Conservation (phyloP, 1,284 basidiomycete genomes). For the Ganoderma boninense region DNA sequence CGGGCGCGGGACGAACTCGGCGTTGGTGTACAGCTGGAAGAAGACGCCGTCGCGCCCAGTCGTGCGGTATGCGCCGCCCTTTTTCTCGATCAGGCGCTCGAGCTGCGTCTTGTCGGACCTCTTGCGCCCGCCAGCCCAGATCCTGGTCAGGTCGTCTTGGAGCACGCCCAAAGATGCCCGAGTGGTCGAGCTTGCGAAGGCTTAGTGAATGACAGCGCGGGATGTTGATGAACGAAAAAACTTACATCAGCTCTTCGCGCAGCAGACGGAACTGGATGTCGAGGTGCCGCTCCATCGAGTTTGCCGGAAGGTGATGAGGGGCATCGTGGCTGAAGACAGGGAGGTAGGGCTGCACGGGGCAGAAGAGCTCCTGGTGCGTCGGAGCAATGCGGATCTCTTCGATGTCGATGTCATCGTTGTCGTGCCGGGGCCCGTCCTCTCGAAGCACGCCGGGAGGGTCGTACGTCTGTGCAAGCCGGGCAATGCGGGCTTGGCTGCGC, state of each 20-base stretch:
- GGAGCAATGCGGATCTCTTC: constrained; percentile 47
- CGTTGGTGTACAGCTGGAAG: constrained; percentile 43
- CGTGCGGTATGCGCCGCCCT: constrained; percentile 44
- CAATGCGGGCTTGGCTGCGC: constrained; percentile 30
- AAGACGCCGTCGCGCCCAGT: constrained; percentile 38
- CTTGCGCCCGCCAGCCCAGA: constrained; percentile 20
- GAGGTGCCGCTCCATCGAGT: constrained; percentile 46
- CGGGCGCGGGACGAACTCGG: constrained; percentile 34
- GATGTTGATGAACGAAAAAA: neutral
- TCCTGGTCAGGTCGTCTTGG: constrained; percentile 42
- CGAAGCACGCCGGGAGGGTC: constrained; percentile 45
- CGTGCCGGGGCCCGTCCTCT: constrained; percentile 53
- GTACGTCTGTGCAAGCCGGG: constrained; percentile 37
- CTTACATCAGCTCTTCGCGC: constrained; percentile 49
- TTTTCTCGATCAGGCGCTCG: constrained; percentile 34
- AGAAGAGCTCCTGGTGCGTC: constrained; percentile 47
- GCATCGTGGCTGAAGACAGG: constrained; percentile 51
- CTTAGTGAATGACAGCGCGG: neutral
- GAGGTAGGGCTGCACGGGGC: constrained; percentile 41
- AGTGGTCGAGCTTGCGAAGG: constrained; percentile 53
- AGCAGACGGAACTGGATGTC: constrained; percentile 55
- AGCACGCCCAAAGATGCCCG: constrained; percentile 52
- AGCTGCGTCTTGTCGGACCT: constrained; percentile 35
- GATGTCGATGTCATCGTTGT: constrained; percentile 49
- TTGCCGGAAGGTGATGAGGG: constrained; percentile 45